A percentile compares a stretch with the other conserved stretches of the same genome.
Evolutionary conservation across 306 rosid genomes (phyloP).

Genomic region (Purshia tridentata): DNA sequence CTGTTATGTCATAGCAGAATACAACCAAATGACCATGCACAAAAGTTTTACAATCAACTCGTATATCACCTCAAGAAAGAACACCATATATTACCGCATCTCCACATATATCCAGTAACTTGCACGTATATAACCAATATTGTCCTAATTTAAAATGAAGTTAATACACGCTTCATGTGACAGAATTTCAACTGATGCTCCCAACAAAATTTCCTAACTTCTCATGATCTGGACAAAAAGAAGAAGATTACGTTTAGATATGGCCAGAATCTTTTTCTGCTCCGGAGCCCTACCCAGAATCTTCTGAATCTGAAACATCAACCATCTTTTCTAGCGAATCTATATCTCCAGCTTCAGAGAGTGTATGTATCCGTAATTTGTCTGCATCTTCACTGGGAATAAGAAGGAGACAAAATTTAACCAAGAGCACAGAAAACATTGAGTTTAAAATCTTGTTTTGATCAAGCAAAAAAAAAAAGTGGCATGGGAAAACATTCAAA

Average conservation of each 20-base stretch:
- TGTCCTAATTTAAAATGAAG: neutral
- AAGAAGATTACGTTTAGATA: neutral
- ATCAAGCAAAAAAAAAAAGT: neutral
- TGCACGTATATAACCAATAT: neutral
- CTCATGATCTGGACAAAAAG: slow-evolving; percentile 12
- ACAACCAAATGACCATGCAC: neutral
- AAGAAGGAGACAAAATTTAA: slow-evolving; percentile 16
- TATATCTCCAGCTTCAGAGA: slow-evolving; percentile 74
- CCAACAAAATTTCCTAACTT: slow-evolving; percentile 15
- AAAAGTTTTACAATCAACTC: neutral
- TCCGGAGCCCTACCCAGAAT: slow-evolving; percentile 32
- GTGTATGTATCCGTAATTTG: slow-evolving; percentile 66
- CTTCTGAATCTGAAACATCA: slow-evolving; percentile 64
- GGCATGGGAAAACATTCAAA: neutral
- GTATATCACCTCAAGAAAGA: neutral
- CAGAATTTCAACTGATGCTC: slow-evolving; percentile 2
- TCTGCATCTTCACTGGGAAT: slow-evolving; percentile 79
- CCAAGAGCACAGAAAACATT: slow-evolving; percentile 16
- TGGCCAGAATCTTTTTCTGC: neutral
- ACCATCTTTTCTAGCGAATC: slow-evolving; percentile 80
- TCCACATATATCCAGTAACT: neutral
- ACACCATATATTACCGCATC: neutral
- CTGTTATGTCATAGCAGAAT: too few species aligned
- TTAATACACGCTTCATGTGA: neutral
- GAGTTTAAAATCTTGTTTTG: neutral